Evolutionary conservation across 768 basidiomycete species (phyloP), one percentile per base, ranked within the genome.

Genomic region (Suillus alpinus): DNA sequence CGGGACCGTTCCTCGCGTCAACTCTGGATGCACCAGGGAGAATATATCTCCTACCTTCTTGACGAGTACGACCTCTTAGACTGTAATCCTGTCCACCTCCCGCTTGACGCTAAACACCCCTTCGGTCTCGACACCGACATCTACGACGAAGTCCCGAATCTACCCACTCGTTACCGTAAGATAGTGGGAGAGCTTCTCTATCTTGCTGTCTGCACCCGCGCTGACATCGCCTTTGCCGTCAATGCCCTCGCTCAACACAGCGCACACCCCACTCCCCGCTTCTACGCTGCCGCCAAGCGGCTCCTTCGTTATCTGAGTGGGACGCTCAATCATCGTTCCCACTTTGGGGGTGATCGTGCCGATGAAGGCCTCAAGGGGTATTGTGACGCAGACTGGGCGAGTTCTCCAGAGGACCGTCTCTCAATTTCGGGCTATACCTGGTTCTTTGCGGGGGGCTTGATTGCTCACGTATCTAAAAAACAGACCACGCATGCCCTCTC

Each of bases 191-290:
- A 29, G 9, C 9, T 64, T 14, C 56, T 64, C 2, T 23, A 63
- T 26, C 49, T 63, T 20, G 62, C 62, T 36, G 50, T 64, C 20
- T 47, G 46, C 23, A 76, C 77, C 2, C 66, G 69, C 1, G 76
- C 77, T 0, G 76, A 81, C 46, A 65, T 80, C 18, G 63, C 73
- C 0, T 76, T 63, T 53, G 64, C 73, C 9, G 73, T 76, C 9
- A 64, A 66, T 34, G 20, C 56, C 0, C 69, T 80, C 8, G 65
- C 73, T 0, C 71, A 72, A 31, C 77, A 65, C 68, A 71, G 64
- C 13, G 59, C 71, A 0, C 67, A 69, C 29, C 77, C 76, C 14
- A 50, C 41, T 4, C 39, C 32, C 3, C 62, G 60, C 8, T 76
- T 75, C 52, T 61, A 62, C 31, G 61, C 59, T 5, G 73, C 69